Evolutionary conservation across 2,329 filamentous ascomycete genomes (phyloP).

Genomic region (Fusarium sp.): DNA sequence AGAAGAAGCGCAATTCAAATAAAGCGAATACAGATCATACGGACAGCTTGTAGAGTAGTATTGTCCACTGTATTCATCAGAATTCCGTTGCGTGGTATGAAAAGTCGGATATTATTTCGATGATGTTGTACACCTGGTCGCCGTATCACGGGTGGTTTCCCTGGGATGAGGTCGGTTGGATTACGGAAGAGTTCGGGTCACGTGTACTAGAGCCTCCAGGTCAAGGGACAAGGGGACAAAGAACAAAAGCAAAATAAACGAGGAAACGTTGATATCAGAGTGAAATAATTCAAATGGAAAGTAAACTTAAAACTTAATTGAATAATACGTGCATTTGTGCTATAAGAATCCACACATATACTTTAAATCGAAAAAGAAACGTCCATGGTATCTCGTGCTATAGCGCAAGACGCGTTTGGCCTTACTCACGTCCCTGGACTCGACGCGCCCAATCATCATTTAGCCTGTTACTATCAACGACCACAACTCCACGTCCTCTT

Average conservation of each 20-base stretch:
- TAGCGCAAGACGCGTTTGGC: slow-evolving; percentile 28
- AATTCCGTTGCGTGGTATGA: slow-evolving; percentile 9
- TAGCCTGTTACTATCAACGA: slow-evolving; percentile 84
- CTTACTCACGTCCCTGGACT: slow-evolving; percentile 68
- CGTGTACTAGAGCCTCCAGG: slow-evolving; percentile 28
- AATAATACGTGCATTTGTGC: slow-evolving; percentile 16
- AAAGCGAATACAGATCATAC: slow-evolving; percentile 30
- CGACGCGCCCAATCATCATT: slow-evolving; percentile 89
- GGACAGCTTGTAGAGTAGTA: slow-evolving; percentile 1
- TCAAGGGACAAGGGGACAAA: not conserved
- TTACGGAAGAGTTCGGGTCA: slow-evolving; percentile 34
- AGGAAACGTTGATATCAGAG: not conserved
- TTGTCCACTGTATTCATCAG: not conserved
- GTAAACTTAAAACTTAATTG: slow-evolving; percentile 1
- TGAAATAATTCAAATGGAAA: not conserved
- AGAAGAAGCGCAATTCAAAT: slow-evolving; percentile 31
- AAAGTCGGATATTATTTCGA: slow-evolving; percentile 29
- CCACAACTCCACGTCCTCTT: slow-evolving; percentile 84
- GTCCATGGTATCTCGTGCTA: slow-evolving; percentile 42
- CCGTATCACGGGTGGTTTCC: slow-evolving; percentile 44
- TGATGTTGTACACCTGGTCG: slow-evolving; percentile 41
- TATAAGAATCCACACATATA: slow-evolving; percentile 37
- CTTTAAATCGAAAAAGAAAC: slow-evolving; percentile 26
- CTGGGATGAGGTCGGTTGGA: slow-evolving; percentile 39
- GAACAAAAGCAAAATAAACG: not conserved